Base-by-base conservation (phyloP, 108 stramenopile genomes). In the Nitzschia palea region DNA sequence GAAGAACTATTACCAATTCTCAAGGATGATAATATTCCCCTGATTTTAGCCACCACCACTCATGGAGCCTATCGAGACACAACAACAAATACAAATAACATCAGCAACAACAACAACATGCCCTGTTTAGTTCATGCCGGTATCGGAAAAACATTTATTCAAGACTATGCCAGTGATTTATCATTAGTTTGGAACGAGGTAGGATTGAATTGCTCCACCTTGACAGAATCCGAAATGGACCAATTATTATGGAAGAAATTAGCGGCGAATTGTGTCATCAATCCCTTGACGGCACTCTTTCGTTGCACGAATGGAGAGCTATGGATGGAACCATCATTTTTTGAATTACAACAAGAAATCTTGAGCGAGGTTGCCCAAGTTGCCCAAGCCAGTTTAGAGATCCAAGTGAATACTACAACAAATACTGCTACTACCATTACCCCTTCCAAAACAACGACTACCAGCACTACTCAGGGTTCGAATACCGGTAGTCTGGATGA, bases 241-340 rank as follows among this genome's bases (percentile, higher is more conserved):
- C 43, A 65, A 14, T 55, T 83, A 55, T 58, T 90, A n/a, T 87
- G 89, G 89, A 64, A 77, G 36, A 90, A 90, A 58, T 50, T 90
- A 43, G 89, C 86, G 4, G 80, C 76, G 32, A 90, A 90, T 52
- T 90, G 89, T 71, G 83, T 84, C 48, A 86, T 86, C 58, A 90
- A 87, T 67, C 89, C 89, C 2, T 60, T 87, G 5, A 90, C 85
- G 9, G 88, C 88, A 23, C 27, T 86, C 4, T 68, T 40, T 29
- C 45, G 54, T 23, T 81, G 80, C 53, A 43, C 48, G 12, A 86
- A 86, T 63, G 84, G 84, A 0, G 66, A 79, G 29, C 34, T 86
- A 43, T 33, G 59, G 12, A n/a, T 63, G 45, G 64, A 68, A 40
- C 62, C 67, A 9, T 36, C 61, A 0, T 68, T 68, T 68, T 55